phyloP scores from a whole-genome alignment of 2,329 filamentous ascomycete genomes.

The Penicillium sp. region DNA sequence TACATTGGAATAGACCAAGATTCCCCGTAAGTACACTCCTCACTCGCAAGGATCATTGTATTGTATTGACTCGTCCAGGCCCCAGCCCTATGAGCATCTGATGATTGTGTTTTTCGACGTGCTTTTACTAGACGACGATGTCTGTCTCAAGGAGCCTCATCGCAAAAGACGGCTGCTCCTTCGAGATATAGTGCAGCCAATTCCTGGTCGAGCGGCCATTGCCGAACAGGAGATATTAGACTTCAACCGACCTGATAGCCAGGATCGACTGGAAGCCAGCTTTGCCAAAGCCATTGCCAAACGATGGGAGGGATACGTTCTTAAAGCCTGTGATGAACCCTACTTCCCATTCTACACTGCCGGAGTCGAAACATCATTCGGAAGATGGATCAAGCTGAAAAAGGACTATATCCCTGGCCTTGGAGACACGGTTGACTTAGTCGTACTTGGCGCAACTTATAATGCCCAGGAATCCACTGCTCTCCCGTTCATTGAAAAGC shows the following conservation, averaged over 20 bases:
- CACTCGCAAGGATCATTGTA: not conserved
- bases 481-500: slow-evolving; percentile 45
- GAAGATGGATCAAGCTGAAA: slow-evolving; percentile 72
- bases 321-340: slow-evolving; percentile 69
- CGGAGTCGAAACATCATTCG: slow-evolving; percentile 26
- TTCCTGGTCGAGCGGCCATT: slow-evolving; percentile 59
- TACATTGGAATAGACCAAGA: slow-evolving; percentile 64
- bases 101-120: slow-evolving; percentile 59
- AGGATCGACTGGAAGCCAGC: slow-evolving; percentile 52
- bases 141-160: slow-evolving; percentile 46
- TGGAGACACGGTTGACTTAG: slow-evolving; percentile 78
- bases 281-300: slow-evolving; percentile 63
- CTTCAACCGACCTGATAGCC: slow-evolving; percentile 52
- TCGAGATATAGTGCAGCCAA: slow-evolving; percentile 49
- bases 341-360: slow-evolving; percentile 58
- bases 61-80: slow-evolving; percentile 29
- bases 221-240: slow-evolving; percentile 63
- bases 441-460: slow-evolving; percentile 68
- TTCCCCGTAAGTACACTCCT: slow-evolving; percentile 49
- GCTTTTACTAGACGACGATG: slow-evolving; percentile 51
- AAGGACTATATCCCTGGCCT: slow-evolving; percentile 74
- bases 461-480: slow-evolving; percentile 57
- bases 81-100: slow-evolving; percentile 51
- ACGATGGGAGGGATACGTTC: slow-evolving; percentile 69
- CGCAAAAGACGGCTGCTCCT: slow-evolving; percentile 48